These are phyloP conservation scores for Pseudozyma thailandica DNA, from an alignment of 1,284 basidiomycete genomes.

Conservation along the genomic window DNA sequence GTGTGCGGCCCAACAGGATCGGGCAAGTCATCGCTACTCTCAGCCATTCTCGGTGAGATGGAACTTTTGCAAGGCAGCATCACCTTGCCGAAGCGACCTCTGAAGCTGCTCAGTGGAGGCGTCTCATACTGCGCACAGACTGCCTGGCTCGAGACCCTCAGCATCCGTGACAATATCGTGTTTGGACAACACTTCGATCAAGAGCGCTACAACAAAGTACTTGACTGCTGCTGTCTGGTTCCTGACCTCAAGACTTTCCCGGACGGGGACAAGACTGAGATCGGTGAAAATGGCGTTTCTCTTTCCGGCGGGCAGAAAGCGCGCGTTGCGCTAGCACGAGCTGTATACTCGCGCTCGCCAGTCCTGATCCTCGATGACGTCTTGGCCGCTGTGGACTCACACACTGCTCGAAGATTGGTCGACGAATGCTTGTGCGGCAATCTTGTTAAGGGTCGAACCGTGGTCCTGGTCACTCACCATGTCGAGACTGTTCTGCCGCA, in stretches of 20 bases:
- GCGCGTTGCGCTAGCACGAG: conserved; percentile 57
- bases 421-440: conserved; percentile 44
- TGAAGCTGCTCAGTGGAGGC: conserved; percentile 21
- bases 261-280: conserved; percentile 58
- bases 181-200: conserved; percentile 51
- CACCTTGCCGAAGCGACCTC: conserved; percentile 22
- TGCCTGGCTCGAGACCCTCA: conserved; percentile 55
- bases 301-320: conserved; percentile 62
- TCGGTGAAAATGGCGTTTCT: conserved; percentile 56
- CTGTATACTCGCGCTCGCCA: conserved; percentile 56
- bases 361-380: conserved; percentile 64
- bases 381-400: conserved; percentile 74
- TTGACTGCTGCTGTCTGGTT: conserved; percentile 54
- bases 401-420: conserved; percentile 71
- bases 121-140: conserved; percentile 57
- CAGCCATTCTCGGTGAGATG: conserved; percentile 57
- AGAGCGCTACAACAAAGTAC: conserved; percentile 48
- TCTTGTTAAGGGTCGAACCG: conserved; percentile 72
- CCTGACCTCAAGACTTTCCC: conserved; percentile 53
- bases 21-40: conserved; percentile 59
- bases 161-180: conserved; percentile 59
- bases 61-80: conserved; percentile 43
- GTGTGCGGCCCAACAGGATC: conserved; percentile 60
- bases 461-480: conserved; percentile 80
- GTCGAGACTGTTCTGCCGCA: conserved; percentile 44